phyloP scores from a whole-genome alignment of 352 stramenopile species.

The Phytophthora hibernalis region DNA sequence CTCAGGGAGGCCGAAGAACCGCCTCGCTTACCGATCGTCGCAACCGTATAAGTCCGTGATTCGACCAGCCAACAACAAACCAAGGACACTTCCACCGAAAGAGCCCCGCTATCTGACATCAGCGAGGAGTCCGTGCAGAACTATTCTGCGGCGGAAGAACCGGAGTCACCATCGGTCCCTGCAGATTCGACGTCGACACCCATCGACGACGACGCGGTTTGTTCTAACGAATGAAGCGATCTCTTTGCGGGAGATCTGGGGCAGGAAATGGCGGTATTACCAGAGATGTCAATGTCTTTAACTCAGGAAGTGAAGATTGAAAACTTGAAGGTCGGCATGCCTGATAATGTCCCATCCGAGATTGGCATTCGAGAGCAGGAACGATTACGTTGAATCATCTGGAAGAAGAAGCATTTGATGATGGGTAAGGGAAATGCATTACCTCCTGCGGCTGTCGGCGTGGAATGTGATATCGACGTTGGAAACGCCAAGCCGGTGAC shows the following conservation, averaged over 20 bases:
- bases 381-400: neutral
- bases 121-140: neutral
- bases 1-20: too few relatives aligned
- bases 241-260: slow-evolving; percentile 21
- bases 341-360: neutral
- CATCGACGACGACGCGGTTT: slow-evolving; percentile 1
- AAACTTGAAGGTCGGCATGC: neutral
- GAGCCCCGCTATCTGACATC: too few relatives aligned
- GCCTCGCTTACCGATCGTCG: too few relatives aligned
- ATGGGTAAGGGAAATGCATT: neutral
- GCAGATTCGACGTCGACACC: too few relatives aligned
- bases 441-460: neutral
- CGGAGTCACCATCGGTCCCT: too few relatives aligned
- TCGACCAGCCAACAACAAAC: too few relatives aligned
- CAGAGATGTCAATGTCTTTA: neutral
- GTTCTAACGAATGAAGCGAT: slow-evolving; percentile 18
- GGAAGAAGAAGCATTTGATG: neutral
- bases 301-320: neutral
- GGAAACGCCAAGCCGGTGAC: neutral
- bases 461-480: neutral
- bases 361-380: neutral
- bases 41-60: too few relatives aligned
- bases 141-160: neutral
- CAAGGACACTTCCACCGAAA: too few relatives aligned
- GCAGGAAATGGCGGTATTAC: slow-evolving; percentile 11